These are phyloP conservation scores for Musa itinerans DNA, from an alignment of 176 grass and related monocot species.

Conservation along the genomic window DNA sequence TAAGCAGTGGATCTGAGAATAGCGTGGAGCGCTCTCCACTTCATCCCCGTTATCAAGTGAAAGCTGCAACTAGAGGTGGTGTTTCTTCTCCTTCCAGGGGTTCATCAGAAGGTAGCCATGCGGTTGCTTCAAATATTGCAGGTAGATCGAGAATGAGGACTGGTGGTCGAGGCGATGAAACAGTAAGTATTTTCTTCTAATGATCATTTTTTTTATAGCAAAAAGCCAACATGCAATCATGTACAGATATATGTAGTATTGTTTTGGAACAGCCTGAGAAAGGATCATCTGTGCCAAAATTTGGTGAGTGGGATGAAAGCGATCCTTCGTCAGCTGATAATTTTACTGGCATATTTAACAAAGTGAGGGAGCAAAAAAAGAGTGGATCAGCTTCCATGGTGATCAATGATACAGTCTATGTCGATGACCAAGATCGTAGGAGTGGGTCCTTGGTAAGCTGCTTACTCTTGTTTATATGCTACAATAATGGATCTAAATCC, in stretches of 20 bases:
- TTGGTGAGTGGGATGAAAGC: slow-evolving; percentile 82
- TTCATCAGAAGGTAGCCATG: slow-evolving; percentile 29
- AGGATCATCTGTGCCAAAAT: slow-evolving; percentile 77
- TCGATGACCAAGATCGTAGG: slow-evolving; percentile 24
- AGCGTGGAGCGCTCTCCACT: slow-evolving; percentile 33
- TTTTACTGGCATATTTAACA: slow-evolving; percentile 88
- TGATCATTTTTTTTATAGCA: not conserved
- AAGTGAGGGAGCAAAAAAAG: slow-evolving; percentile 83
- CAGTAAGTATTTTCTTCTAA: slow-evolving; percentile 22
- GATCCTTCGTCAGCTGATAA: slow-evolving; percentile 88
- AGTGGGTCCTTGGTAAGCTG: slow-evolving; percentile 46
- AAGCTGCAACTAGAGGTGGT: slow-evolving; percentile 10
- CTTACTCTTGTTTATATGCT: not conserved
- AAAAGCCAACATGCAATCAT: not conserved
- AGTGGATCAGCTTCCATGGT: slow-evolving; percentile 24
- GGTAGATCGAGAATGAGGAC: slow-evolving; percentile 34
- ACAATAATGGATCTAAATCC: not conserved
- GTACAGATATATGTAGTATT: not conserved
- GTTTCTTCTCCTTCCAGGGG: slow-evolving; percentile 31
- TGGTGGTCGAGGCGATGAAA: slow-evolving; percentile 34
- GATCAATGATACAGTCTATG: slow-evolving; percentile 26
- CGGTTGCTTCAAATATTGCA: slow-evolving; percentile 1
- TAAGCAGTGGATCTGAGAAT: slow-evolving; percentile 9
- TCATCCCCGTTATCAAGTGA: slow-evolving; percentile 25
- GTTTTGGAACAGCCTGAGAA: slow-evolving; percentile 42